A percentile compares a stretch with the other conserved stretches of the same genome.
Evolutionary conservation across 306 rosid genomes (phyloP).

Genomic region (Purshia tridentata): DNA sequence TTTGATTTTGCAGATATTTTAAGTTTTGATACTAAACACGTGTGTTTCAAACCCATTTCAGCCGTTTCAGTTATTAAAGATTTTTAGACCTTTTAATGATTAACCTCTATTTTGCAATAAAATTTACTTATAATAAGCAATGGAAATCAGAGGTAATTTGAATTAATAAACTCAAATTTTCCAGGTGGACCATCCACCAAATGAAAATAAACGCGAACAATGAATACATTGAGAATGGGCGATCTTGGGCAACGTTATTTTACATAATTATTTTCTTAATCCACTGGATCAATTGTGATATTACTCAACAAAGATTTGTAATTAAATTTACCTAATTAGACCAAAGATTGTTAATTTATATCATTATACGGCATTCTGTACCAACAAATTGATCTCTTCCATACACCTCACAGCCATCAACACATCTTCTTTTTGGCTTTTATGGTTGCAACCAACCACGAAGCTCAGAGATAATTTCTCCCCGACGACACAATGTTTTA

Average conservation of each 20-base stretch:
- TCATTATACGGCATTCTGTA: background rate
- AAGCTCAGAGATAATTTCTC: background rate
- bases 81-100: background rate
- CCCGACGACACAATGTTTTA: background rate
- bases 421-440: background rate
- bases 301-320: background rate
- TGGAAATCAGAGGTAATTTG: background rate
- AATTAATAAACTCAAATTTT: no score
- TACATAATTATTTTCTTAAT: background rate
- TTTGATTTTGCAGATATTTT: background rate
- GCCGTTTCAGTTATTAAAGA: background rate
- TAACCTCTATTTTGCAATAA: background rate
- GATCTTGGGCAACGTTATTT: no score
- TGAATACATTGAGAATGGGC: no score
- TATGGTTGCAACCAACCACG: background rate
- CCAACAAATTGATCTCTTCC: background rate
- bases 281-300: background rate
- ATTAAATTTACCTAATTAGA: no score
- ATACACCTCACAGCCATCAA: background rate
- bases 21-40: constrained; percentile 14
- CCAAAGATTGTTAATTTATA: no score
- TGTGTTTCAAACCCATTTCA: constrained; percentile 8
- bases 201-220: no score
- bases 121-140: background rate
- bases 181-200: no score